Evolutionary conservation across 768 basidiomycete species (phyloP), one percentile per base, ranked within the genome.

Genomic region (Psilocybe subaeruginosa): DNA sequence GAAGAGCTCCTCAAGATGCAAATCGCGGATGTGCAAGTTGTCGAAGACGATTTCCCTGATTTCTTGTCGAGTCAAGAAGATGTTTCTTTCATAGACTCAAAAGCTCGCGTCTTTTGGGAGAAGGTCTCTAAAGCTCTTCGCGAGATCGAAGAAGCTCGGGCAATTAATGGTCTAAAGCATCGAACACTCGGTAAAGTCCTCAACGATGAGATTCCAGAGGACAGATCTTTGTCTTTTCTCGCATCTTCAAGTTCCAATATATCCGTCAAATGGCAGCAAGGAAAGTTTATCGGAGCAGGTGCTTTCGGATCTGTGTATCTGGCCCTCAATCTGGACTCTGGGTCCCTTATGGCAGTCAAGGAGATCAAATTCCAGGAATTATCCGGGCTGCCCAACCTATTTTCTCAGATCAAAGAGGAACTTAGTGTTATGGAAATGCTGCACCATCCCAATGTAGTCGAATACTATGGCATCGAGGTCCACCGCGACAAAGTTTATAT

Each of bases 291-390:
- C 67, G 97, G 97, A 54, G 89, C 95, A n/a, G 97, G 97, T 14
- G 96, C 97, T 8, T 98, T 97, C 74, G 97, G 97, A 19, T 97
- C 93, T n/a, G 97, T 99, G n/a, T 99, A 99, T 73, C 86, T 95
- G 50, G 97, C 96, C 16, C 91, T 98, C 76, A 99, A 99, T 72
- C 82, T 99, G 58, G 97, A 99, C 71, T 90, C 92, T 1, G 94
- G 96, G 49, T 91, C 92, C 46, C 86, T 98, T 62, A 98, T 99
- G 95, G 97, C 97, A 8, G 97, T 98, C 69, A 99, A 99, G 78
- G 97, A 99, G 78, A 95, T 99, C 73, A 94, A 95, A 61, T 97
- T 96, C 74, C 95, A 96, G 71, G 97, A 98, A 72, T 79, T 97
- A 11, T 88, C 93, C 4, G 93, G 93, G 17, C 77, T 94, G 54